phyloP scores from a whole-genome alignment of 768 basidiomycete genomes.

The Mycena pura region DNA sequence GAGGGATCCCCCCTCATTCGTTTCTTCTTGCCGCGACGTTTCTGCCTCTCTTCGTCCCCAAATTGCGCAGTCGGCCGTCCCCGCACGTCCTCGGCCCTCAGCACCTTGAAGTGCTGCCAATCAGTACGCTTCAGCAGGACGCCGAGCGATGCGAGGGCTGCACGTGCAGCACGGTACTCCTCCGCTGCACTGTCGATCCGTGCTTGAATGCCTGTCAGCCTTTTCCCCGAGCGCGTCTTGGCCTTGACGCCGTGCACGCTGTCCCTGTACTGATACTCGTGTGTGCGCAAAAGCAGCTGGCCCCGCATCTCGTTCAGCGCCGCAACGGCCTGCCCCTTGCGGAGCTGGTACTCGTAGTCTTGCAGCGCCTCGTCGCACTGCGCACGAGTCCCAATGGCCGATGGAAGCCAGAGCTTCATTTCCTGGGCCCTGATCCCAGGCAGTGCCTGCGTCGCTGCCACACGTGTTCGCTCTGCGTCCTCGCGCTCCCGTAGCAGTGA shows the following conservation, averaged over 20 bases:
- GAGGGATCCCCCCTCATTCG: background rate
- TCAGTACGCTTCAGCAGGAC: background rate
- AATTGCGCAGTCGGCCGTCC: background rate
- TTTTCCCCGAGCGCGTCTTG: background rate
- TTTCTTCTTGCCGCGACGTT: background rate
- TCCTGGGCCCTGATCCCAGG: background rate
- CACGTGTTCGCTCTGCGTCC: background rate
- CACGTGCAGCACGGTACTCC: background rate
- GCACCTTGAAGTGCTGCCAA: background rate
- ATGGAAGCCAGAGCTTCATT: background rate
- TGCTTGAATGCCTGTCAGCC: background rate
- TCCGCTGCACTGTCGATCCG: background rate
- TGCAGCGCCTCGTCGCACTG: background rate
- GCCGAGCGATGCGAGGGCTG: background rate
- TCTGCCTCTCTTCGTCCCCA: background rate
- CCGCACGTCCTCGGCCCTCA: background rate
- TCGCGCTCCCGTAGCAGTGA: background rate
- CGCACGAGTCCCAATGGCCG: background rate
- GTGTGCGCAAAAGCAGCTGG: background rate
- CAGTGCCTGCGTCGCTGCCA: background rate
- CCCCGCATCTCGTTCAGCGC: background rate
- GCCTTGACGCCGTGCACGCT: background rate
- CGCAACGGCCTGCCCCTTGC: background rate
- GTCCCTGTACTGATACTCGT: background rate
- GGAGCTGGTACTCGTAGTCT: background rate